Percentiles rank a stretch among this genome's conserved stretches.
These are phyloP conservation scores for Aspergillus sp. DNA, from an alignment of 2,329 filamentous ascomycete genomes.

Conservation along the genomic window DNA sequence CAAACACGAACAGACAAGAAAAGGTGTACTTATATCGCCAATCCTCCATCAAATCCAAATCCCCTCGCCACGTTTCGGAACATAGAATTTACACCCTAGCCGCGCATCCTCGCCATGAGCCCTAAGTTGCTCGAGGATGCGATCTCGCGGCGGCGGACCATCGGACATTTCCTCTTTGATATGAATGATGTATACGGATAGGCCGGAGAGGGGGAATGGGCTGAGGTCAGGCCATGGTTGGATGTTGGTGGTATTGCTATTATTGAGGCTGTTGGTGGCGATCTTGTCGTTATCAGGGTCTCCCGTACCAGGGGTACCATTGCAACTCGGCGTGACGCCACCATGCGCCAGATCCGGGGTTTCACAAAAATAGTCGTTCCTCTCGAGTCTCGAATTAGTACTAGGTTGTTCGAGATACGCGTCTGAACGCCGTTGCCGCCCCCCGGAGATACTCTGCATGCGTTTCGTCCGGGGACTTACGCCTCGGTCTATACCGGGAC, in stretches of 20 bases:
- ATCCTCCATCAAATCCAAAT: constrained; percentile 31
- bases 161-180: constrained; percentile 80
- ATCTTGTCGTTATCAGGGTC: no score
- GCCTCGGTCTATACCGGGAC: constrained; percentile 11
- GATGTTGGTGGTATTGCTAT: no score
- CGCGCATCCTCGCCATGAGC: constrained; percentile 57
- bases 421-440: neutral
- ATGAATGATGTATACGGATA: constrained; percentile 84
- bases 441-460: constrained; percentile 5
- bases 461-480: constrained; percentile 22
- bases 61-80: constrained; percentile 59
- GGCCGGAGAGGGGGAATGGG: constrained; percentile 53
- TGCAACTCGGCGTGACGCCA: neutral
- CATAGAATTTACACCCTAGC: constrained; percentile 71
- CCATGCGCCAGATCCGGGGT: constrained; percentile 3
- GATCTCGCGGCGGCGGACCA: constrained; percentile 54
- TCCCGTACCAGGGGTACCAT: constrained; percentile 2
- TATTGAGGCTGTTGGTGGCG: no score
- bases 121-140: constrained; percentile 61
- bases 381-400: neutral
- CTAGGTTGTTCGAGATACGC: neutral
- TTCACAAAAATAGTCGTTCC: constrained; percentile 1
- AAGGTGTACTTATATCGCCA: neutral
- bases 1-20: no score
- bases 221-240: constrained; percentile 11